phyloP scores from a whole-genome alignment of 768 basidiomycete species.

The Cystofilobasidium ferigula region DNA sequence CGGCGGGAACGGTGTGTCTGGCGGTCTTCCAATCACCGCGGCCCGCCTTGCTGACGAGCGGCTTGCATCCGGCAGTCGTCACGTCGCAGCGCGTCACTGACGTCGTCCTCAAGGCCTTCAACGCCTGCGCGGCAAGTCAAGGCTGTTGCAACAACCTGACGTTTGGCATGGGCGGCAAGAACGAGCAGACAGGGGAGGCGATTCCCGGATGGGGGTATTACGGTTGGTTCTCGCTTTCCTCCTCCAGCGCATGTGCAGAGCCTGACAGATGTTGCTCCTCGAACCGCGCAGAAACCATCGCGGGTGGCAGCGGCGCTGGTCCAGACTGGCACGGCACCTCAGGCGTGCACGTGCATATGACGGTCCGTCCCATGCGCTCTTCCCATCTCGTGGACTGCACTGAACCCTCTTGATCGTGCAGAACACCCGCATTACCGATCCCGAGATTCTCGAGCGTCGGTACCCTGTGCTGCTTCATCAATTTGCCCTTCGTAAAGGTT shows the following conservation, averaged over 20 bases:
- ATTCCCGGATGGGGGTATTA: constrained; percentile 27
- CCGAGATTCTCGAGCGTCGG: constrained; percentile 27
- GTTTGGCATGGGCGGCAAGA: constrained; percentile 29
- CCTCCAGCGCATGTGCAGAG: background rate
- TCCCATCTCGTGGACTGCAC: background rate
- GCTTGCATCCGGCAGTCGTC: constrained; percentile 16
- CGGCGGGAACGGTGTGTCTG: constrained; percentile 24
- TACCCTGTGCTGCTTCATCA: constrained; percentile 30
- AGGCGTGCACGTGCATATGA: constrained; percentile 19
- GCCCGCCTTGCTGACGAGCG: background rate
- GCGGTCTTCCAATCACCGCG: too few species aligned
- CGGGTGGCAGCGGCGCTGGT: constrained; percentile 30
- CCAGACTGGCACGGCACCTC: constrained; percentile 27
- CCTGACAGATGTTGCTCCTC: background rate
- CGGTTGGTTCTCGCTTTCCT: constrained; percentile 1
- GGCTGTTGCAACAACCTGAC: constrained; percentile 29
- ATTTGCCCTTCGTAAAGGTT: constrained; percentile 28
- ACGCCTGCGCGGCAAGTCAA: constrained; percentile 29
- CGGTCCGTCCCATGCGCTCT: background rate
- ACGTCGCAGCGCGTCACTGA: constrained; percentile 29
- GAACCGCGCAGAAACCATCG: too few species aligned
- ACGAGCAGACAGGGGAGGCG: constrained; percentile 12
- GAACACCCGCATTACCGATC: constrained; percentile 28
- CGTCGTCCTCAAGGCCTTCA: constrained; percentile 28
- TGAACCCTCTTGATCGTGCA: constrained; percentile 3